Percentiles rank a stretch among this genome's conserved stretches.
Evolutionary conservation across 2,329 filamentous ascomycete genomes (phyloP).

Genomic region (Xylaria sp.): DNA sequence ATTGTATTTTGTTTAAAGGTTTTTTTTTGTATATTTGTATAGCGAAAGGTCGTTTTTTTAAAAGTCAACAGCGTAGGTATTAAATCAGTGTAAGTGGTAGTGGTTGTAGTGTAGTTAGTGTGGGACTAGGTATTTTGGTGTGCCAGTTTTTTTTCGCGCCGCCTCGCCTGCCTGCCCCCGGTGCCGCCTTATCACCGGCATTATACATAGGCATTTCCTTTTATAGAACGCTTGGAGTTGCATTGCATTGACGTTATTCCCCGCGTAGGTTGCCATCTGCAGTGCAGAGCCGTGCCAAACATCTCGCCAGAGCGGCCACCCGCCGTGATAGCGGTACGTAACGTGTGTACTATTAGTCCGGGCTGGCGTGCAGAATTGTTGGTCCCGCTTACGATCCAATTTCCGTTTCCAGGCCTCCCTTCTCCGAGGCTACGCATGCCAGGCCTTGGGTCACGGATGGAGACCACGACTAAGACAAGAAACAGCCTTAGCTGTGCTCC

Average conservation of each 20-base stretch:
- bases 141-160: too few relatives aligned
- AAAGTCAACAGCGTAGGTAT: too few relatives aligned
- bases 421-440: conserved; percentile 22
- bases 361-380: conserved; percentile 23
- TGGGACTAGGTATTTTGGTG: too few relatives aligned
- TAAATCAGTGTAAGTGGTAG: too few relatives aligned
- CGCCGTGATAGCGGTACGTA: conserved; percentile 31
- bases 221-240: conserved; percentile 38
- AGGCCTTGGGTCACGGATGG: conserved; percentile 4
- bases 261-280: conserved; percentile 28
- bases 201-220: conserved; percentile 32
- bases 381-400: conserved; percentile 28
- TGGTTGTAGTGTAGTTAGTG: too few relatives aligned
- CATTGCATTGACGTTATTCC: conserved; percentile 31
- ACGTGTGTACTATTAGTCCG: conserved; percentile 29
- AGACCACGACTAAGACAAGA: conserved; percentile 24
- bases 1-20: too few relatives aligned
- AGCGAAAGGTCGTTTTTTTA: too few relatives aligned
- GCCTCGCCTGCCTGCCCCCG: conserved; percentile 34
- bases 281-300: conserved; percentile 29
- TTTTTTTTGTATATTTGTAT: too few relatives aligned
- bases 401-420: conserved; percentile 24
- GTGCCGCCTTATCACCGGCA: conserved; percentile 28
- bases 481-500: conserved; percentile 10
- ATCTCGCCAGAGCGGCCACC: conserved; percentile 28